These are phyloP conservation scores for Neoboletus magnificus DNA, from an alignment of 768 basidiomycete genomes.

Conservation along the genomic window DNA sequence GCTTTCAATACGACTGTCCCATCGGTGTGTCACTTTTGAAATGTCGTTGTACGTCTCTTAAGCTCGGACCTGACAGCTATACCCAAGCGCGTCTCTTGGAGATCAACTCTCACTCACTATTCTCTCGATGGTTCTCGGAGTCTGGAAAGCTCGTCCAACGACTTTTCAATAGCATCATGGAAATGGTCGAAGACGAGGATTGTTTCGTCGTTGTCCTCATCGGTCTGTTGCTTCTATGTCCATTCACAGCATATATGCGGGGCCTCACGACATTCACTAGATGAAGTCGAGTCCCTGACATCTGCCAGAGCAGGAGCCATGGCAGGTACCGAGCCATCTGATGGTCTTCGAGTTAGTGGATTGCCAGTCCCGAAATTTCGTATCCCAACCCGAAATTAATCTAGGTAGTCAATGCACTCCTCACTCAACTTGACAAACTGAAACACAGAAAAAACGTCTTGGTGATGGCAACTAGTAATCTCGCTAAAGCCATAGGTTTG, in stretches of 20 bases:
- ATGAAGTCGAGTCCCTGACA: slow-evolving; percentile 95
- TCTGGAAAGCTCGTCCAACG: slow-evolving; percentile 97
- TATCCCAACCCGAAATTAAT: neutral
- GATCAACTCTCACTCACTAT: slow-evolving; percentile 97
- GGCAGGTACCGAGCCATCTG: slow-evolving; percentile 93
- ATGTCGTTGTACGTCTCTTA: neutral
- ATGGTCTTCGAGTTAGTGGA: slow-evolving; percentile 77
- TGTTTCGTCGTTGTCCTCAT: slow-evolving; percentile 93
- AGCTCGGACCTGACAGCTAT: slow-evolving; percentile 52
- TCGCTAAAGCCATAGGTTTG: slow-evolving; percentile 89
- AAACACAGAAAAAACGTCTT: slow-evolving; percentile 91
- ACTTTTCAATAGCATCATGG: slow-evolving; percentile 83
- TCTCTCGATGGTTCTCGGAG: slow-evolving; percentile 99
- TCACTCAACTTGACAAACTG: slow-evolving; percentile 95
- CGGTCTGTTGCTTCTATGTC: slow-evolving; percentile 43
- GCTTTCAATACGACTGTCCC: slow-evolving; percentile 83
- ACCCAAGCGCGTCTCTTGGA: slow-evolving; percentile 85
- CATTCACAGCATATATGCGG: slow-evolving; percentile 1
- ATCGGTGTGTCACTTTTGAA: slow-evolving; percentile 49
- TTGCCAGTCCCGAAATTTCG: neutral
- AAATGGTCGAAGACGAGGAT: slow-evolving; percentile 89
- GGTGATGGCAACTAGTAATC: slow-evolving; percentile 95
- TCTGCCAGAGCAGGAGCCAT: slow-evolving; percentile 93
- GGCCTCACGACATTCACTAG: slow-evolving; percentile 38
- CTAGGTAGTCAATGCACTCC: slow-evolving; percentile 94